phyloP scores from a whole-genome alignment of 169 alveolate species.

The Eimeria sp. region DNA sequence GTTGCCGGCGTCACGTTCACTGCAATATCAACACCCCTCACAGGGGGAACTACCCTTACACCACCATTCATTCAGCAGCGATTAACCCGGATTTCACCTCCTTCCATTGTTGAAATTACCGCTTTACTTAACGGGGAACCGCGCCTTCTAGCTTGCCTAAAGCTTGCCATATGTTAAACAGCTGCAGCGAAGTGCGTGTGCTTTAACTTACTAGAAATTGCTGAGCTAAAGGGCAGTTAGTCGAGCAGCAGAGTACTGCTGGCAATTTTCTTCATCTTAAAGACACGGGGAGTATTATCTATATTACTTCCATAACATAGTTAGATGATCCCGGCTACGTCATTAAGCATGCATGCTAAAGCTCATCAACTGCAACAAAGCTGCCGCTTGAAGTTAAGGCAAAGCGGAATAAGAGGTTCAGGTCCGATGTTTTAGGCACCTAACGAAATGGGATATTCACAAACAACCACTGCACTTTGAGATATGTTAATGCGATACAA shows the following conservation, averaged over 20 bases:
- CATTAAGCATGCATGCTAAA: not conserved
- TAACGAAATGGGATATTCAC: not conserved
- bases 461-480: slow-evolving; percentile 11
- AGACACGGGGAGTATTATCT: not conserved
- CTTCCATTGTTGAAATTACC: not conserved
- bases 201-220: not conserved
- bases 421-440: slow-evolving; percentile 44
- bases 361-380: not conserved
- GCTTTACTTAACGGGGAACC: not conserved
- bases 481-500: slow-evolving; percentile 45
- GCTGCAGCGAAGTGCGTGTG: not conserved
- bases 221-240: not conserved
- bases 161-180: too few species aligned
- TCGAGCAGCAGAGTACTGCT: not conserved
- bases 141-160: not conserved
- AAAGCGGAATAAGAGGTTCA: not conserved
- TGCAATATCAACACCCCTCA: not conserved
- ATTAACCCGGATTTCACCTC: not conserved
- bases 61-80: not conserved
- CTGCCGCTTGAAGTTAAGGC: not conserved
- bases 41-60: not conserved
- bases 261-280: not conserved
- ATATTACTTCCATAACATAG: not conserved
- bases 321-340: not conserved
- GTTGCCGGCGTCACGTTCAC: not conserved